Base-by-base conservation (phyloP, 345 rosid genomes). In the Adansonia digitata region DNA sequence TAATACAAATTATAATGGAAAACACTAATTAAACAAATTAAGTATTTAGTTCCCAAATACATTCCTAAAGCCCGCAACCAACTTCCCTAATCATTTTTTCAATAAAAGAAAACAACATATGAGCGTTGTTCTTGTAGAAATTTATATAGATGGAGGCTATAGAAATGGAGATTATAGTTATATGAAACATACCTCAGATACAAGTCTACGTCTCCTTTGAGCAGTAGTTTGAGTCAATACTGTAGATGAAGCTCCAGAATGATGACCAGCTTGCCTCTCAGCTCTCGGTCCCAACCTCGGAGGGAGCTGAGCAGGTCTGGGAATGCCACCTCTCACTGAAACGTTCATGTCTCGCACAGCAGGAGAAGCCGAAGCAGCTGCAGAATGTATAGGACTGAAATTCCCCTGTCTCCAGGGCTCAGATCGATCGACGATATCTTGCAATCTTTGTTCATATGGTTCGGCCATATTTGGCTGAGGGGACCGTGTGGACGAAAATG, bases 111-210 rank as follows among this genome's bases (percentile, higher is more conserved):
- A 45, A 45, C 18, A 45, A 45, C 3, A 43, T 10, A 12, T 13
- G 9, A 53, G 59, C 59, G 22, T 22, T 1, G 20, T 9, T 53
- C 5, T 20, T 24, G 0, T 55, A 9, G 61, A 55, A 55, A 55
- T 55, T 53, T 51, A 53, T 53, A 53, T 20, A 53, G 9, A 24
- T 11, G 31, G 6, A 11, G 12, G 17, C 15, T 24, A 10, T 8
- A 24, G 59, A 20, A n/a, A 7, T 39, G 62, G 1, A 57, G 34
- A 26, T 11, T 18, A 55, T 2, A n/a, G 26, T 55, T 14, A n/a
- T 10, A 22, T 20, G 12, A 7, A 42, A 29, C 74, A 35, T 80
- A 84, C 86, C 79, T 79, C 77, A 56, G 67, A n/a, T 10, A 57
- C 10, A 35, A 67, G 35, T 43, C 78, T 75, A 29, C 46, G n/a